Evolutionary conservation across 805 yeast species (phyloP), one percentile per base, ranked within the genome.

Genomic region (Scheffersomyces ergatensis): DNA sequence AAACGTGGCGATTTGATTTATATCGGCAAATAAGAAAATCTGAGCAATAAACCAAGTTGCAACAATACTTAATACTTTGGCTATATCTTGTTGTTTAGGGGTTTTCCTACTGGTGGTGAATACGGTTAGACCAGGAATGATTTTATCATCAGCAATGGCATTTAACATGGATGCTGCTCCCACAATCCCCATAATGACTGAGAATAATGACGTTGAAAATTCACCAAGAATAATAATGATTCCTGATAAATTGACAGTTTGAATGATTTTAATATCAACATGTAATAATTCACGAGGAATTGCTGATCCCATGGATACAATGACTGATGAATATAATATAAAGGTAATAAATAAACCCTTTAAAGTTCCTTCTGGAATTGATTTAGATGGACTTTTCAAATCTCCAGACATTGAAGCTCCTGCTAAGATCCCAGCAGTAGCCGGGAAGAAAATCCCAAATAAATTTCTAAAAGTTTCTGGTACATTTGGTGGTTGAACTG

Each of bases 391-490:
- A 40, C 77, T 81, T 41, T 77, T 68, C 47, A 93, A 72, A 52
- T 89, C 97, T 15, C 99, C 98, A 31, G 97, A 89, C 99, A 93
- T 93, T 18, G 96, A 86, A 2, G 99, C 97, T 14, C 99, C 99
- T 2, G 99, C 98, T 62, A 93, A 84, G 20, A 93, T 90, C 43
- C 99, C 99, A 5, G 98, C 97, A 0, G 99, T 92, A 1, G 99
- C 97, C 9, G 99, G 97, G 68, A 93, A 93, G 59, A 93, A 89
- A 34, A 93, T 87, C 3, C 98, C 98, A 75, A 93, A 93, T 48
- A 95, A 64, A 57, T 86, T 85, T 40, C 82, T 79, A 55, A 92
- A 89, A 1, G 83, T 88, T 58, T 92, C 98, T 3, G 66, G 63
- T 3, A 56, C 56, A 3, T 62, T 68, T 5, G 62, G 57, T 13